Conservation (phyloP, 768 basidiomycete genomes). For the Cystofilobasidium macerans region DNA sequence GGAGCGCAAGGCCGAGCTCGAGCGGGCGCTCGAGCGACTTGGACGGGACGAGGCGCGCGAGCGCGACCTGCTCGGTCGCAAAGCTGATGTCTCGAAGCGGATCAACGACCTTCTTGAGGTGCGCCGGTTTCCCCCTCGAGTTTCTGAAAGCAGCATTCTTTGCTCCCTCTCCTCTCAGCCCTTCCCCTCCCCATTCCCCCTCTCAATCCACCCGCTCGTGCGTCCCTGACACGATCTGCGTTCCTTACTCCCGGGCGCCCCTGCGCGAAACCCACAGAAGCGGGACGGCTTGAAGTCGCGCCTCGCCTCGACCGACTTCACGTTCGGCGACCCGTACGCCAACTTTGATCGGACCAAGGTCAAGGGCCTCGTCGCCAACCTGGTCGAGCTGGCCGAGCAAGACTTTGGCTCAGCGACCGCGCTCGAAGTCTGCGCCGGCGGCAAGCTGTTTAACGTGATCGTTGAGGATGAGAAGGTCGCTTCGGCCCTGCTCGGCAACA, state of each 20-base stretch:
- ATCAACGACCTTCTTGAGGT: slow-evolving; percentile 58
- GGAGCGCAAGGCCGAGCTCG: slow-evolving; percentile 48
- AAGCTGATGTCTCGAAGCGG: slow-evolving; percentile 48
- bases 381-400: slow-evolving; percentile 60
- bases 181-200: not conserved
- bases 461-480: slow-evolving; percentile 84
- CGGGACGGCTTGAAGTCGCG: slow-evolving; percentile 48
- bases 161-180: not conserved
- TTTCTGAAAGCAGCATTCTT: too few relatives aligned
- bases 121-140: slow-evolving; percentile 25
- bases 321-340: slow-evolving; percentile 63
- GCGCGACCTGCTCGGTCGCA: slow-evolving; percentile 45
- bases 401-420: slow-evolving; percentile 76
- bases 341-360: slow-evolving; percentile 75
- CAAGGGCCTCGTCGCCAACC: slow-evolving; percentile 80
- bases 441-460: slow-evolving; percentile 82
- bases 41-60: slow-evolving; percentile 74
- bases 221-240: too few relatives aligned
- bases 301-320: slow-evolving; percentile 59
- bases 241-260: too few relatives aligned
- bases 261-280: slow-evolving; percentile 24
- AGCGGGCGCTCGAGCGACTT: slow-evolving; percentile 47
- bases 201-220: too few relatives aligned
- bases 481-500: slow-evolving; percentile 60
- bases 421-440: slow-evolving; percentile 82